Base-by-base conservation (phyloP, 2,329 filamentous ascomycete species). In the Rachicladosporium sp. region DNA sequence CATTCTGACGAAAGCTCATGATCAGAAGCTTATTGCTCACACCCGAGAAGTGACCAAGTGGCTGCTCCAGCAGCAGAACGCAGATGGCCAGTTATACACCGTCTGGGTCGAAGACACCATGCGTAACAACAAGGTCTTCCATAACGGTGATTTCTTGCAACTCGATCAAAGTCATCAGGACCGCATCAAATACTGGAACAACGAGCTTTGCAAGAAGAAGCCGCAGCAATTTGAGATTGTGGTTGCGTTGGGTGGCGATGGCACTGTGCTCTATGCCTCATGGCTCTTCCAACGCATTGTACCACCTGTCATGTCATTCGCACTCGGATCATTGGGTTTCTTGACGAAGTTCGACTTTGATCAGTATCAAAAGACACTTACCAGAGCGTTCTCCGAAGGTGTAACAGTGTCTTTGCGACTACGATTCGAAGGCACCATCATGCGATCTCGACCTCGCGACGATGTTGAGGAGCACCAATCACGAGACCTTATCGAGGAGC, bases 231-330 rank as follows among this genome's bases (percentile, higher is more conserved):
- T 96, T 56, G 91, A 98, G 61, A 93, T 98, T 55, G 80, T 93
- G 37, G 76, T 98, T 35, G 93, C 89, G 0, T 64, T 73, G 53
- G 57, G 65, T 38, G 91, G 91, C 10, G 91, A 98, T 57, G 91
- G 91, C n/a, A 98, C 91, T 0, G 89, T 98, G 5, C 68, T 98
- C 8, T 96, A 94, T 56, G 84, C 89, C 3, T 93, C 86, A 55
- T 96, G 89, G 88, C 70, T 98, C 1, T 98, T 98, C 59, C 91
- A 98, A 64, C 78, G 84, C 32, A 82, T 96, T 35, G 89, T 96
- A 0, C 91, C 91, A 4, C 91, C 91, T 0, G 86, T 95, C 1
- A 68, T 98, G 45, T 89, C 86, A 45, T 96, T 98, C 59, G 76
- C 87, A 1, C 68, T 96, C 7, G 91, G 91, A 6, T 94, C 88